These are phyloP conservation scores for Striga asiatica DNA, from an alignment of 257 asterid species.

Conservation along the genomic window DNA sequence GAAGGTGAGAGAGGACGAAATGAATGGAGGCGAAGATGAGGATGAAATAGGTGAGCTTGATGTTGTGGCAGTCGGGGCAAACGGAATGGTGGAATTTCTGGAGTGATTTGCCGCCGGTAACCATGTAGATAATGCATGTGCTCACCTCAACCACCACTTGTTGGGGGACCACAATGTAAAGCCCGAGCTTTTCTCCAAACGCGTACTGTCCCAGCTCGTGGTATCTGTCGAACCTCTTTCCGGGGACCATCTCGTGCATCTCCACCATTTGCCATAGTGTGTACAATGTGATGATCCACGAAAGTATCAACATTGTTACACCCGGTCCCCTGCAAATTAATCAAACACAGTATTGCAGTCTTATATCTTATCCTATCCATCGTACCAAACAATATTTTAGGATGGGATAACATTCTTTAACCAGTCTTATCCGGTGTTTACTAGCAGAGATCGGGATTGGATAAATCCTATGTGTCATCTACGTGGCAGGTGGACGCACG, in stretches of 20 bases:
- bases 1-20: slow-evolving; percentile 31
- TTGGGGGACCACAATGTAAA: slow-evolving; percentile 37
- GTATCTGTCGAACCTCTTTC: slow-evolving; percentile 40
- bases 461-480: too few relatives aligned
- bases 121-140: slow-evolving; percentile 39
- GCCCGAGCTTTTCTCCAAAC: slow-evolving; percentile 32
- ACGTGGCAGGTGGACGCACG: too few relatives aligned
- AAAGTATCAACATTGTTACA: slow-evolving; percentile 19
- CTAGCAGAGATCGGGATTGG: too few relatives aligned
- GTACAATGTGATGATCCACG: slow-evolving; percentile 39
- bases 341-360: not conserved
- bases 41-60: slow-evolving; percentile 35
- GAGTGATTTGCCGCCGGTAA: slow-evolving; percentile 37
- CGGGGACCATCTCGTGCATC: slow-evolving; percentile 39
- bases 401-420: too few relatives aligned
- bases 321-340: slow-evolving; percentile 32
- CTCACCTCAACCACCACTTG: slow-evolving; percentile 37
- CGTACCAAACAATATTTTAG: too few relatives aligned
- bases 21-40: slow-evolving; percentile 30
- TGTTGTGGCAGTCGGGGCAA: slow-evolving; percentile 19
- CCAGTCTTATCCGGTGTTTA: too few relatives aligned
- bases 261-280: slow-evolving; percentile 46
- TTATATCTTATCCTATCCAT: too few relatives aligned
- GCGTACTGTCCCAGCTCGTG: slow-evolving; percentile 38
- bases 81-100: slow-evolving; percentile 21